Evolutionary conservation across 805 yeast genomes (phyloP), one percentile per base, ranked within the genome.

Genomic region (Limtongia smithiae): DNA sequence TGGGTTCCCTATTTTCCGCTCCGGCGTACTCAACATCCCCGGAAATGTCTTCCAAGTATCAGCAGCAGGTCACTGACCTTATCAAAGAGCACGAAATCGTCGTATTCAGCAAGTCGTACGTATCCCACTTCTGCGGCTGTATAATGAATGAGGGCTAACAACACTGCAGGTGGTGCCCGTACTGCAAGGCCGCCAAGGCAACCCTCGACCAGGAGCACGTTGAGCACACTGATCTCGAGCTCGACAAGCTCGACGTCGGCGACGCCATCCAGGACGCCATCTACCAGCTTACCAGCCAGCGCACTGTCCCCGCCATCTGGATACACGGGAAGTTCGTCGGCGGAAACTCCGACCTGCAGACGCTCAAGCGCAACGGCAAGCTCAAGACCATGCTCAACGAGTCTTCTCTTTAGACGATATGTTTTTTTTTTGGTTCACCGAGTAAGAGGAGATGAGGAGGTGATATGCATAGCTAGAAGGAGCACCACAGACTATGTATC

Each of bases 321-420:
- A 88, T 91, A 67, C 81, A 76, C 41, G 96, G 96, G 54, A 77
- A 90, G 71, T 96, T 89, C 74, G 80, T 91, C 63, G 98, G 98
- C 53, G 98, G 98, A 55, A 87, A 89, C 77, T 82, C 90, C 34
- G 96, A 87, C 60, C 73, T 91, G 57, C 95, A 89, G 71, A 74
- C 77, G 45, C 76, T 90, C 66, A 74, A 78, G 59, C 74, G 80
- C 21, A 61, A 68, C 39, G 93, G 84, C 60, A 66, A 81, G 68
- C 77, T 87, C 64, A 78, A 75, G 50, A 60, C 58, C 2, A 44
- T 67, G 37, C 62, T 69, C 15, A 54, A 56, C 46, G 53, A 57
- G 42, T 57, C 57, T 27, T 33, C 32, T 25, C 45, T 57, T 14
- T 21, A 33, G 31, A 31, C 21, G 43, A 27, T 20, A 12, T 33